Base-by-base conservation (phyloP, 441 rosid genomes). In the Geranium incanum region DNA sequence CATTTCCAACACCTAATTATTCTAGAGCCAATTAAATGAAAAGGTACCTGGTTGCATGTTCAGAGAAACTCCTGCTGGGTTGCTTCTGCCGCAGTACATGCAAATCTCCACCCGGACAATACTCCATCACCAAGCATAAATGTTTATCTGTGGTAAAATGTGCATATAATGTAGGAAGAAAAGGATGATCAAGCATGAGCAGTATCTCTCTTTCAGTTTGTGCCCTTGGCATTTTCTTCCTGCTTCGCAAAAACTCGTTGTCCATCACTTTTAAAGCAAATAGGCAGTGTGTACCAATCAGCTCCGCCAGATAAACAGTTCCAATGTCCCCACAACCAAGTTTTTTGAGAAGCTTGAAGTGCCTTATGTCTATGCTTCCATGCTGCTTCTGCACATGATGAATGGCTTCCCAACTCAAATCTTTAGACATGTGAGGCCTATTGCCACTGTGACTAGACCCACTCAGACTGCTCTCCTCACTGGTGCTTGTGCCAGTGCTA, bases 181-280 rank as follows among this genome's bases (percentile, higher is more conserved):
- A 90, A 43, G 96, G 96, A 81, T 90, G 96, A 80, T 90, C 96
- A 71, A 90, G 82, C 86, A 88, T 90, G 74, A 88, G 89, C 84
- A 90, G 66, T 43, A 90, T 90, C 84, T 85, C 93, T 76, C 84
- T 86, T 76, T 90, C 96, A 36, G 93, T 90, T 84, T 85, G 87
- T 8, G 92, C 92, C 81, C 96, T 83, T 0, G 81, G 66, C 79
- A 88, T 79, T 79, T 90, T 90, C 87, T 88, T 90, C 75, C 83
- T 82, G 69, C 89, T 85, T 43, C 70, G 76, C 82, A 90, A 78
- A 80, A 87, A 87, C 73, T 90, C 93, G 55, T 79, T 81, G 77
- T 88, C 90, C 93, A 90, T 88, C 78, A 90, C 88, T 81, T 90
- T 90, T 75, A 90, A 74, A 48, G 96, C 92, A 80, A 88, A 90